A percentile compares a stretch with the other conserved stretches of the same genome.
These are phyloP conservation scores for Neofusicoccum umdonicola DNA, from an alignment of 2,329 filamentous ascomycete genomes.

Conservation along the genomic window DNA sequence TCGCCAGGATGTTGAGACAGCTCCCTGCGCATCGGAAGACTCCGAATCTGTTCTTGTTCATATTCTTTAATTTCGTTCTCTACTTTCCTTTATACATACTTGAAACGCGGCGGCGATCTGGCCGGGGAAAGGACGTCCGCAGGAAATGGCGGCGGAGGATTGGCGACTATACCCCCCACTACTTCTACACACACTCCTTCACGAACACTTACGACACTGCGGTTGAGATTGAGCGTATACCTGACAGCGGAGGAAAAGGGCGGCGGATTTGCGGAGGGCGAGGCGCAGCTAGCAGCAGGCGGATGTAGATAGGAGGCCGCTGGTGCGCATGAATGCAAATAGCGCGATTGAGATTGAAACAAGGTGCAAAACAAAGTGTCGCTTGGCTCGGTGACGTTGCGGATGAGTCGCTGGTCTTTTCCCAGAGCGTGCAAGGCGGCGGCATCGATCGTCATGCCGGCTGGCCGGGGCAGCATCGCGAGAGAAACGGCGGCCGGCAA, in stretches of 20 bases:
- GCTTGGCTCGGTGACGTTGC: constrained; percentile 1
- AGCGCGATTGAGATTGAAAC: constrained; percentile 1
- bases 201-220: constrained; percentile 5
- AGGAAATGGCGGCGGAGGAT: neutral
- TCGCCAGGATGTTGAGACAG: constrained; percentile 16
- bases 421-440: neutral
- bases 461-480: neutral
- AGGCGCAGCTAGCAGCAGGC: neutral
- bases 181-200: constrained; percentile 11
- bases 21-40: neutral
- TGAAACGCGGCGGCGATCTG: constrained; percentile 1
- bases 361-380: constrained; percentile 6
- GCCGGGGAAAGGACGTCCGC: neutral
- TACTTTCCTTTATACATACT: constrained; percentile 14
- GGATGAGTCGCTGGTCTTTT: neutral
- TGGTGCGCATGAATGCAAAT: neutral
- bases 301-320: neutral
- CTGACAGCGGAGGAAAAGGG: neutral
- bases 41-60: constrained; percentile 5
- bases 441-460: constrained; percentile 9
- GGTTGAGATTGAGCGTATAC: neutral
- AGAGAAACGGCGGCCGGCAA: neutral
- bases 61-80: constrained; percentile 16
- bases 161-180: constrained; percentile 7
- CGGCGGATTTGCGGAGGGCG: neutral